Evolutionary conservation across 2,329 filamentous ascomycete species (phyloP).

Genomic region (Leptographium flavum): DNA sequence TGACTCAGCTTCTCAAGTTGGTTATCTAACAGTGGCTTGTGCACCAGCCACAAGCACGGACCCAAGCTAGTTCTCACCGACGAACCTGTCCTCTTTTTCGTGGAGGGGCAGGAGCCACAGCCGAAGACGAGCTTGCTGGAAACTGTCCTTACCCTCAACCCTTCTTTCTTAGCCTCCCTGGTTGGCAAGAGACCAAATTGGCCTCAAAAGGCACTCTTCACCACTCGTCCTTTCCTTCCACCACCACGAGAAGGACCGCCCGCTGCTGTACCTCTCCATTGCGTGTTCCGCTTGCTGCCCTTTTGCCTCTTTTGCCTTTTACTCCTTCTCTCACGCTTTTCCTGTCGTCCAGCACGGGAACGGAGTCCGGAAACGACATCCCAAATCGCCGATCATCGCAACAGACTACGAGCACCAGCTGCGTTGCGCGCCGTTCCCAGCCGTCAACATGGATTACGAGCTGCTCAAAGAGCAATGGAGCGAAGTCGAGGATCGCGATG

Average conservation of each 20-base stretch:
- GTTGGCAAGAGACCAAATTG: slow-evolving; percentile 8
- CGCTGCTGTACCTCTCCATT: not conserved
- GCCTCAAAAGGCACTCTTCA: slow-evolving; percentile 7
- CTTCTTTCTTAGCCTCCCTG: not conserved
- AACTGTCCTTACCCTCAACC: slow-evolving; percentile 5
- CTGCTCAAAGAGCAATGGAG: slow-evolving; percentile 90
- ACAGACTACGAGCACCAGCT: not conserved
- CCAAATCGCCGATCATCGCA: not conserved
- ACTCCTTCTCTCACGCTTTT: not conserved
- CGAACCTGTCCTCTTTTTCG: slow-evolving; percentile 7
- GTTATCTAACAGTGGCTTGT: not conserved
- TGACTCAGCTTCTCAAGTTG: too few relatives aligned
- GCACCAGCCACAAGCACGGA: slow-evolving; percentile 1
- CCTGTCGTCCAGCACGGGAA: not conserved
- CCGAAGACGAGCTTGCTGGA: slow-evolving; percentile 2
- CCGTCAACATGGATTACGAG: slow-evolving; percentile 68
- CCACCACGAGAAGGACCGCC: not conserved
- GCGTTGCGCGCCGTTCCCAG: not conserved
- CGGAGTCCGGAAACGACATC: not conserved
- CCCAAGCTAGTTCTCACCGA: not conserved
- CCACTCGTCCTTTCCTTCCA: not conserved
- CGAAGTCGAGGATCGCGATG: slow-evolving; percentile 92
- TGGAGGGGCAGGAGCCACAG: slow-evolving; percentile 8
- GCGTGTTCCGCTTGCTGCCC: not conserved
- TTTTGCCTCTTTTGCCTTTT: not conserved